Evolutionary conservation across 2,329 filamentous ascomycete genomes (phyloP).

Genomic region (Fusarium napiforme): DNA sequence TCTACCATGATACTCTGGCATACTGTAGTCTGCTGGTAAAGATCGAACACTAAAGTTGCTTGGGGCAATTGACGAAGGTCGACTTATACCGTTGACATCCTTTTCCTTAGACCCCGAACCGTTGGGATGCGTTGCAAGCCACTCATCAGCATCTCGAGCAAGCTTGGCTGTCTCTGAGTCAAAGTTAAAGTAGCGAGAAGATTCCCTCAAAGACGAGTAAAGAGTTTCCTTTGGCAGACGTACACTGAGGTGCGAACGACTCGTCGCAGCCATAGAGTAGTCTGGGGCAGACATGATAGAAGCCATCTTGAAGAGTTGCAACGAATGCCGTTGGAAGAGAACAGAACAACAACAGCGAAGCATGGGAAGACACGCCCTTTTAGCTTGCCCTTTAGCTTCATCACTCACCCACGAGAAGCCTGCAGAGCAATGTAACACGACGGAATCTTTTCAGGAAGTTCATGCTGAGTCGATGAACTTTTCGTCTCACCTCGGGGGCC

Average conservation of each 20-base stretch:
- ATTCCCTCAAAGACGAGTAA: constrained; percentile 37
- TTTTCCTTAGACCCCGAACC: constrained; percentile 13
- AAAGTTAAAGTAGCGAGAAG: constrained; percentile 41
- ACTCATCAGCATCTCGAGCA: constrained; percentile 37
- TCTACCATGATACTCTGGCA: constrained; percentile 20
- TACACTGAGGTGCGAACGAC: constrained; percentile 41
- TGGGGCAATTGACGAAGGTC: constrained; percentile 37
- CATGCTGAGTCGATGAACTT: constrained; percentile 17
- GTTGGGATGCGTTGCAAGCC: constrained; percentile 38
- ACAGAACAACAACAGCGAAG: neutral
- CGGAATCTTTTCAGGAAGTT: constrained; percentile 14
- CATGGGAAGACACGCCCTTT: constrained; percentile 12
- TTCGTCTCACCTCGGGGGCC: constrained; percentile 25
- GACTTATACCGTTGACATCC: constrained; percentile 40
- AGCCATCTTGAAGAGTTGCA: constrained; percentile 35
- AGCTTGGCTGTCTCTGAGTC: constrained; percentile 39
- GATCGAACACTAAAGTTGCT: constrained; percentile 40
- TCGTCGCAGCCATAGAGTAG: constrained; percentile 42
- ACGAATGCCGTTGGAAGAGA: neutral
- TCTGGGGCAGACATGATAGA: constrained; percentile 45
- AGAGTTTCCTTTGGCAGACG: constrained; percentile 42
- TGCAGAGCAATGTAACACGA: constrained; percentile 15
- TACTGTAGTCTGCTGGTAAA: constrained; percentile 28
- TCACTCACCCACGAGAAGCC: neutral
- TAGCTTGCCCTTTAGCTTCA: constrained; percentile 29